A percentile compares a stretch with the other conserved stretches of the same genome.
Conservation (phyloP, 257 asterid genomes). For the Penstemon davidsonii region DNA sequence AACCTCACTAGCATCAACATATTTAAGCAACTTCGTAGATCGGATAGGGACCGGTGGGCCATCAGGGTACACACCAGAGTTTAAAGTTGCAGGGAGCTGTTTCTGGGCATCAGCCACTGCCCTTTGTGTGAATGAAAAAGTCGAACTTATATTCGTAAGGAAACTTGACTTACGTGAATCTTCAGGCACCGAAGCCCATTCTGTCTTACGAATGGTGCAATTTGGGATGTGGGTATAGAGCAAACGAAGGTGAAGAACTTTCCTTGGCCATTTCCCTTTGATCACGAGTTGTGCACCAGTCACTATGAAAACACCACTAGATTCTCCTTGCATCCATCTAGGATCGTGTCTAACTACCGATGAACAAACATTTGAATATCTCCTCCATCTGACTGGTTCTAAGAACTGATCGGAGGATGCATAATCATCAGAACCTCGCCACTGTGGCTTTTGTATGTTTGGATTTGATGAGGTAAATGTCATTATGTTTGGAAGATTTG, state of each 20-base stretch:
- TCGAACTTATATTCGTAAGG: constrained; percentile 79
- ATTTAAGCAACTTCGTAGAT: constrained; percentile 73
- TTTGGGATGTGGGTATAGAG: constrained; percentile 71
- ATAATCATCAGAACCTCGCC: constrained; percentile 95
- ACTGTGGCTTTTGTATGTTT: constrained; percentile 40
- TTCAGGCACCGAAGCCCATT: constrained; percentile 92
- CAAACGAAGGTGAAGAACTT: constrained; percentile 85
- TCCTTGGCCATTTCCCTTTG: constrained; percentile 88
- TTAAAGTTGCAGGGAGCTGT: constrained; percentile 65
- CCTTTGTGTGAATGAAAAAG: constrained; percentile 82
- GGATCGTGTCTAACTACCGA: constrained; percentile 76
- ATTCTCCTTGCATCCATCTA: constrained; percentile 56
- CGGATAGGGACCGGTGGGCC: constrained; percentile 90
- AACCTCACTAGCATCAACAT: constrained; percentile 70
- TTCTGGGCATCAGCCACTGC: constrained; percentile 55
- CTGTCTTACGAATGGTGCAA: constrained; percentile 74
- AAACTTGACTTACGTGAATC: constrained; percentile 65
- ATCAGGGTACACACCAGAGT: constrained; percentile 90
- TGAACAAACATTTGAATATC: constrained; percentile 76
- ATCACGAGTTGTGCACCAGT: constrained; percentile 86
- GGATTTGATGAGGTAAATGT: constrained; percentile 36
- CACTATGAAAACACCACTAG: constrained; percentile 69
- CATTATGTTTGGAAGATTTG: constrained; percentile 79
- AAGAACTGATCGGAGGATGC: constrained; percentile 63
- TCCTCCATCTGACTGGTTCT: constrained; percentile 85